Base-by-base conservation (phyloP, 352 stramenopile species). In the Phytophthora cajani region DNA sequence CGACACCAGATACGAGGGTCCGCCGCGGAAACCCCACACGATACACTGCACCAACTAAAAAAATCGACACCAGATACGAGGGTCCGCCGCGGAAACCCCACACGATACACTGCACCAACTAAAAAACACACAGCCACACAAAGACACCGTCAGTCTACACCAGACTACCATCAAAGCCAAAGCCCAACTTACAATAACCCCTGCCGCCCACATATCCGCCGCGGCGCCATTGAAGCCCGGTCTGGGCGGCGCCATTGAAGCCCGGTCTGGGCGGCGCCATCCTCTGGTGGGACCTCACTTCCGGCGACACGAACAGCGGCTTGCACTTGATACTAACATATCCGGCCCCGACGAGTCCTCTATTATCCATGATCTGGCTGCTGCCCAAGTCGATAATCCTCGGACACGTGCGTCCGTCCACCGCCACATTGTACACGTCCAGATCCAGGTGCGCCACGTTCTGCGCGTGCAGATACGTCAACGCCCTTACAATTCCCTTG, bases 291-390 rank as follows among this genome's bases (percentile, higher is more conserved):
- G 71, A 72, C 36, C 83, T 76, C 64, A 96, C 75, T 70, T 96
- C 88, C 1, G 88, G 88, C 2, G 88, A 74, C 36, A 93, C 85
- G 65, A 92, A 96, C 46, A 88, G 62, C 14, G 82, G 84, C 52
- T 96, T 96, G 68, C 79, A 90, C 78, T 96, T 96, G 78, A 96
- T 92, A n/a, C 76, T 80, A 9, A 89, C 83, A 64, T 82, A 76
- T 0, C 88, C 88, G 1, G 65, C 77, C 1, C 82, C 87, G 23
- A 89, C 88, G 27, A 87, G 33, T 0, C 82, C 78, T 46, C 79
- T 72, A 64, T 92, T 80, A 62, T 94, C 86, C 69, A 94, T 87
- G 44, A 96, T 69, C 68, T 93, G 88, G 58, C 74, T 86, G 69
- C 87, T 94, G 32, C 88, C 88, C 7, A 94, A 69, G 60, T 96